phyloP scores from a whole-genome alignment of 2,329 filamentous ascomycete genomes.

The Cytospora piceae region DNA sequence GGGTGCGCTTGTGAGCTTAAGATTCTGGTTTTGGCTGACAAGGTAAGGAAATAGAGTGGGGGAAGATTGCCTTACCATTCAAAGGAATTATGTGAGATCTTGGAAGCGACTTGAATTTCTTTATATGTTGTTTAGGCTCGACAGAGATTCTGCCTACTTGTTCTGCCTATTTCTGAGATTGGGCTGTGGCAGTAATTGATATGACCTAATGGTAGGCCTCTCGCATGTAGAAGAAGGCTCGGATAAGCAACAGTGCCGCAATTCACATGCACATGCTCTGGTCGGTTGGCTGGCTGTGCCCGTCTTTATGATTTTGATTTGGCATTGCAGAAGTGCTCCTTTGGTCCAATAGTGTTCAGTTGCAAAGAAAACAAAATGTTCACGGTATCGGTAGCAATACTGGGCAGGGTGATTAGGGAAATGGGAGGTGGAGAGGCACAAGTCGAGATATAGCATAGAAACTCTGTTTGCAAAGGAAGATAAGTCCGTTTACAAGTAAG shows the following conservation, averaged over 20 bases:
- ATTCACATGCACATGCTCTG: neutral
- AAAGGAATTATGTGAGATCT: neutral
- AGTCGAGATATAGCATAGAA: neutral
- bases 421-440: neutral
- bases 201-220: neutral
- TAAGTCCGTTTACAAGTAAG: neutral
- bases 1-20: conserved; percentile 14
- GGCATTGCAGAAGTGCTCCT: neutral
- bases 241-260: neutral
- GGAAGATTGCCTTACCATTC: neutral
- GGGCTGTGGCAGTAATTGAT: neutral
- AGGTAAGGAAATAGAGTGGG: neutral
- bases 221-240: neutral
- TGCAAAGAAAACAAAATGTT: neutral
- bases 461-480: neutral
- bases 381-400: too few relatives aligned
- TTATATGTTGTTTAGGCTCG: neutral
- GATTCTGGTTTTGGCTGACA: too few relatives aligned
- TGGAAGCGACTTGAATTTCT: neutral
- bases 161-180: neutral
- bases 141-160: neutral
- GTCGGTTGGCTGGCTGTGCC: too few relatives aligned
- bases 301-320: neutral
- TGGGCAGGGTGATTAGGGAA: too few relatives aligned
- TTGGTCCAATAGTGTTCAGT: neutral